phyloP scores from a whole-genome alignment of 2,329 filamentous ascomycete genomes.

The Malbranchea cinnamomea region DNA sequence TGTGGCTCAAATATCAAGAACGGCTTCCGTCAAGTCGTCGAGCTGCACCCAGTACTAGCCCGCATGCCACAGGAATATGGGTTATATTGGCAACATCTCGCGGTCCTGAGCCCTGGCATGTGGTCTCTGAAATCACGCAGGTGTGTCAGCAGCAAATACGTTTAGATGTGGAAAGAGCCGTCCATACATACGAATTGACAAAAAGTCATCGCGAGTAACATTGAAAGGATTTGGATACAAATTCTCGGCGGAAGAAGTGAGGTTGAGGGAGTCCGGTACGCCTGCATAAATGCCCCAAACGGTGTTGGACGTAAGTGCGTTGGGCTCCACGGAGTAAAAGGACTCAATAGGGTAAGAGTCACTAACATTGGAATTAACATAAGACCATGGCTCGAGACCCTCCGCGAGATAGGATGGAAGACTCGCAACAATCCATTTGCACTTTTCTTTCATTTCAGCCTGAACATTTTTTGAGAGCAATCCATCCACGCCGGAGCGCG shows the following conservation, averaged over 20 bases:
- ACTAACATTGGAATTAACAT: conserved; percentile 24
- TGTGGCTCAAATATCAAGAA: conserved; percentile 25
- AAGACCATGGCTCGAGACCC: conserved; percentile 16
- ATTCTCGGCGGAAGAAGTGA: conserved; percentile 1
- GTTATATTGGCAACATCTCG: conserved; percentile 27
- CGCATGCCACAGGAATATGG: conserved; percentile 28
- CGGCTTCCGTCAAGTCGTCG: conserved; percentile 20
- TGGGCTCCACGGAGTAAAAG: not conserved
- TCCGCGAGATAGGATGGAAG: no score
- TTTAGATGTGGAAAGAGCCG: not conserved
- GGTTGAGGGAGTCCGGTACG: conserved; percentile 1
- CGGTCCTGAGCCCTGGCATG: conserved; percentile 19
- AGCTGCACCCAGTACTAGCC: conserved; percentile 27
- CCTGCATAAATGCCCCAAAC: conserved; percentile 4
- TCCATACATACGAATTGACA: conserved; percentile 12
- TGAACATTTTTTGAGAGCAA: no score
- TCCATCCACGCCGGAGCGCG: no score
- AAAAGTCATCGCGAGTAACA: conserved; percentile 15
- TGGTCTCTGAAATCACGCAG: conserved; percentile 7
- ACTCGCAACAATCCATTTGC: no score
- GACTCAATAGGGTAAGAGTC: conserved; percentile 17
- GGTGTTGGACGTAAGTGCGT: conserved; percentile 3
- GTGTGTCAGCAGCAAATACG: conserved; percentile 3
- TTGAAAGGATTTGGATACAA: conserved; percentile 20
- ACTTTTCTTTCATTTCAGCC: no score